These are phyloP conservation scores for Penicillium maclennaniae DNA, from an alignment of 495 filamentous ascomycete species.

Conservation along the genomic window DNA sequence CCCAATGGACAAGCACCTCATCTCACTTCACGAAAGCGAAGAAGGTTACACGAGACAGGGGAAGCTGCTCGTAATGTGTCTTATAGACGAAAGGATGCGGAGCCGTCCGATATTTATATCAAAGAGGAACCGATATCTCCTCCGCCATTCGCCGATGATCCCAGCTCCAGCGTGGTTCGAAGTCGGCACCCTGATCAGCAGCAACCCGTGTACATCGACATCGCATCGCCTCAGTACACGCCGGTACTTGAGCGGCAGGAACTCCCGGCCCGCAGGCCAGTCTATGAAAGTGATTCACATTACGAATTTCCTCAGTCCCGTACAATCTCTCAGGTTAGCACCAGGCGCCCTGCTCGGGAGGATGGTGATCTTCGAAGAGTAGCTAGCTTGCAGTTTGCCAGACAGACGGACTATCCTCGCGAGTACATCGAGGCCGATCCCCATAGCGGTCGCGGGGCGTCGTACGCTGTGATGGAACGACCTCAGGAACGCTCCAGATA, in stretches of 20 bases:
- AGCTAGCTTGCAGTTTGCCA: constrained; percentile 52
- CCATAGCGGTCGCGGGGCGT: constrained; percentile 52
- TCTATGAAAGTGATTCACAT: constrained; percentile 37
- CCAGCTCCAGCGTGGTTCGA: constrained; percentile 39
- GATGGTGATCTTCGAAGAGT: constrained; percentile 57
- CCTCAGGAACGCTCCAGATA: constrained; percentile 46
- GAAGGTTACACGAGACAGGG: constrained; percentile 36
- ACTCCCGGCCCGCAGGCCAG: constrained; percentile 24
- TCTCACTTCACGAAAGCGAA: constrained; percentile 46
- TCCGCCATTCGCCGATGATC: constrained; percentile 60
- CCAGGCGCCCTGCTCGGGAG: constrained; percentile 44
- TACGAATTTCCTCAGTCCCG: constrained; percentile 35
- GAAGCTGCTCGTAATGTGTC: constrained; percentile 27
- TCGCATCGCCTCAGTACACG: constrained; percentile 44
- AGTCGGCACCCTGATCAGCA: constrained; percentile 43
- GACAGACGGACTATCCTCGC: constrained; percentile 47
- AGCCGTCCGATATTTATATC: constrained; percentile 57
- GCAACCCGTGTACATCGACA: constrained; percentile 46
- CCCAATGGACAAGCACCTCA: constrained; percentile 34
- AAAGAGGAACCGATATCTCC: constrained; percentile 87
- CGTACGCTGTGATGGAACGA: constrained; percentile 57
- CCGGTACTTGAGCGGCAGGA: constrained; percentile 38
- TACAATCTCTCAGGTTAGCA: constrained; percentile 39
- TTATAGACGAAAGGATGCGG: constrained; percentile 27
- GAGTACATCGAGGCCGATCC: constrained; percentile 43